Base-by-base conservation (phyloP, 768 basidiomycete genomes). In the Inosperma sp. region DNA sequence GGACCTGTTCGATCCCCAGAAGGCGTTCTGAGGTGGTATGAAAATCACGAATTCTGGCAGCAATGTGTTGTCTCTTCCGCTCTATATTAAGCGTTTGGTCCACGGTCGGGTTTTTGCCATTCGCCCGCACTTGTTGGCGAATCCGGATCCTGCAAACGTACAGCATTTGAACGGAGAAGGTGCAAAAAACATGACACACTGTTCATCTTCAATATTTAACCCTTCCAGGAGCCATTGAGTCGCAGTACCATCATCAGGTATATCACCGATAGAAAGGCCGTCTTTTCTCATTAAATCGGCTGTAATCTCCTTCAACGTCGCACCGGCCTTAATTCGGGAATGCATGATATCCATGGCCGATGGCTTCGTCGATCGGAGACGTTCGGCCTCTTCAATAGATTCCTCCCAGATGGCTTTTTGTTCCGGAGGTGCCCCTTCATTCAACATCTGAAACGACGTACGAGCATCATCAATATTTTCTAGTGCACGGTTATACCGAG, bases 141-240 rank as follows among this genome's bases (percentile, higher is more conserved):
- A 42, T 42, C 0, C 40, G 23, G 2, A 46, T 31, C 22, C 44
- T 45, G n/a, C 23, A 5, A 19, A 31, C 2, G 33, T n/a, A n/a
- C n/a, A n/a, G n/a, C n/a, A n/a, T n/a, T n/a, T n/a, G n/a, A n/a
- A n/a, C n/a, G n/a, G n/a, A n/a, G n/a, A 16, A 10, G 9, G 21
- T 25, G n/a, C 10, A 23, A 51, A 42, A 10, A 23, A 30, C 9
- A 17, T n/a, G 8, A 42, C 49, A 7, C n/a, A 52, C 51, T 52
- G 51, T 25, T 46, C 17, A 21, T 53, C 48, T 22, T 49, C 31
- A 41, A 49, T 31, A 0, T 21, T 13, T 2, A 54, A 23, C 3
- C 47, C 47, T 12, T 33, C 21, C 3, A 44, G 4, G 16, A 53
- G 6, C 31, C 35, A 48, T 10, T 37, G 14, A 5, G 21, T 49